Base-by-base conservation (phyloP, 805 yeast genomes). In the Wickerhamiella parazyma region DNA sequence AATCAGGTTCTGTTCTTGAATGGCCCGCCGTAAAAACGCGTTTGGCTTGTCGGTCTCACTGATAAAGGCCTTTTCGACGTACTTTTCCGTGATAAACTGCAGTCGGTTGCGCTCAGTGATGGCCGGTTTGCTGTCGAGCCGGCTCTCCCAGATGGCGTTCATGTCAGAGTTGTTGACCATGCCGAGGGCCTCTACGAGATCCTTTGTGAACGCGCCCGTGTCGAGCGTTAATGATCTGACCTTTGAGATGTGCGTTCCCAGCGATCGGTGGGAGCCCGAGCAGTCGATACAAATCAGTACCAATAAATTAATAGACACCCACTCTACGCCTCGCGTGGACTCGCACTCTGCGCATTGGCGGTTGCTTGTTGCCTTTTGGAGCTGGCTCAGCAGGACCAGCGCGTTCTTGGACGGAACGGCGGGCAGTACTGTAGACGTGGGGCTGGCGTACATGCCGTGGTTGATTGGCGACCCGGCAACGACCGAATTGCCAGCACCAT, bases 211-310 rank as follows among this genome's bases (percentile, higher is more conserved):
- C 1, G 70, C 60, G 5, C 59, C 61, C 22, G 72, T 71, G 57
- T 87, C 96, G 36, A 83, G 64, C n/a, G 74, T 78, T 43, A 87
- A 64, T 0, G 94, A 83, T 49, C 83, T 69, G 3, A 87, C 74
- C 56, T 80, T 84, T 6, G 91, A 73, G 4, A 85, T 69, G 50
- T 80, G 86, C 0, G 94, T 70, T 0, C 96, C 95, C 56, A 89
- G 60, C 17, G 84, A 77, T 44, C 95, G 67, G 59, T 87, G 96
- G n/a, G 78, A 76, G 0, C 94, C 86, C 0, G 95, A 77, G 54
- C 97, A 87, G 41, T 78, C 76, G 36, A 84, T 78, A 60, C 97
- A 87, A 20, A 89, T 66, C 3, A 79, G 73, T 22, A 76, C 75
- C 44, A 85, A 61, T 34, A 79, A 60, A 53, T 81, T 86, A 46